phyloP scores from a whole-genome alignment of 2,329 filamentous ascomycete species.

The Ophiocordyceps camponoti-floridani region DNA sequence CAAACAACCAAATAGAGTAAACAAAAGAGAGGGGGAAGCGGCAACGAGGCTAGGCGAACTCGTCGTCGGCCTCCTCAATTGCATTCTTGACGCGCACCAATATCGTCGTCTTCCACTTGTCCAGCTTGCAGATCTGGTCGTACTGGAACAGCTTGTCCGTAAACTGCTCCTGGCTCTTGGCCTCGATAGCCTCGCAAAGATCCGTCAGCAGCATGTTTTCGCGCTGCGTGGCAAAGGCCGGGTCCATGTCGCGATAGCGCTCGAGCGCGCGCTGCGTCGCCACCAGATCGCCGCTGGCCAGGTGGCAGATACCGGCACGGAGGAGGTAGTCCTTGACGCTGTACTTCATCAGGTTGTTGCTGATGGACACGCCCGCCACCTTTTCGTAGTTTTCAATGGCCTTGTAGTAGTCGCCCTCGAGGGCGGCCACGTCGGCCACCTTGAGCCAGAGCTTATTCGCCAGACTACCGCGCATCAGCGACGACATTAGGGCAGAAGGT shows the following conservation, averaged over 20 bases:
- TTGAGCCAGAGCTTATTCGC: slow-evolving; percentile 92
- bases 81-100: slow-evolving; percentile 66
- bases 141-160: slow-evolving; percentile 76
- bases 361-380: slow-evolving; percentile 59
- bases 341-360: slow-evolving; percentile 87
- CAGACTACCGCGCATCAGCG: slow-evolving; percentile 29
- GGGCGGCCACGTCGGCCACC: slow-evolving; percentile 69
- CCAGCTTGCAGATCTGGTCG: slow-evolving; percentile 82
- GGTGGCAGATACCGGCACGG: slow-evolving; percentile 82
- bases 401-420: slow-evolving; percentile 71
- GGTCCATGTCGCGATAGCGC: slow-evolving; percentile 64
- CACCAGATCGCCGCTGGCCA: slow-evolving; percentile 57
- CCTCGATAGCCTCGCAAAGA: slow-evolving; percentile 56
- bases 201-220: slow-evolving; percentile 72
- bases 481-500: not conserved
- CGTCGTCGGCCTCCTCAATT: slow-evolving; percentile 43
- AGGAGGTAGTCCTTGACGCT: slow-evolving; percentile 91
- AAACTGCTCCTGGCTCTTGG: slow-evolving; percentile 66
- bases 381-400: slow-evolving; percentile 70
- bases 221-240: slow-evolving; percentile 55
- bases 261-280: slow-evolving; percentile 65
- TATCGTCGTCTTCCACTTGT: slow-evolving; percentile 92
- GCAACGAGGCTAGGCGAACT: slow-evolving; percentile 18
- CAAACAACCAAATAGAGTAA: not conserved
- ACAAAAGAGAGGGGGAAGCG: not conserved